phyloP scores from a whole-genome alignment of 768 basidiomycete genomes.

The Ramaria rubella region DNA sequence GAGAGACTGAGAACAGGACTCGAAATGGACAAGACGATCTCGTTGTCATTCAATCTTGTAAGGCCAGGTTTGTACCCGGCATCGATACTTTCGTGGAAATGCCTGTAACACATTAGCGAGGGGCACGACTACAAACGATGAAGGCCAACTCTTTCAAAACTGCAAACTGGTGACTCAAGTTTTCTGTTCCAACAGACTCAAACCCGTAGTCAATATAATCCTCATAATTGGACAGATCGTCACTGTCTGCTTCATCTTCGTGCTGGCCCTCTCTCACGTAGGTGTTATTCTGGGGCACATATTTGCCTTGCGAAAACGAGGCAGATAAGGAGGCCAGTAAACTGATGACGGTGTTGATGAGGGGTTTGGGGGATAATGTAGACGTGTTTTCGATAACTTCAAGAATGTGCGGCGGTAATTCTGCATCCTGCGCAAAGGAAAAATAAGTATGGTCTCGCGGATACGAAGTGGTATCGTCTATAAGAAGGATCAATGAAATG shows the following conservation, averaged over 20 bases:
- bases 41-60: constrained; percentile 42
- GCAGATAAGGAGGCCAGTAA: constrained; percentile 33
- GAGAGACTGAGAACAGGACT: constrained; percentile 48
- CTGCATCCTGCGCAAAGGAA: constrained; percentile 44
- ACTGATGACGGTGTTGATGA: constrained; percentile 40
- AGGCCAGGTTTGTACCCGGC: constrained; percentile 55
- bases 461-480: constrained; percentile 59
- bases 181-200: constrained; percentile 20
- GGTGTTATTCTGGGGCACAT: constrained; percentile 7
- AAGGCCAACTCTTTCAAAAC: not conserved
- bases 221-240: constrained; percentile 29
- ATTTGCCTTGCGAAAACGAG: constrained; percentile 11
- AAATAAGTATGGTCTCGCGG: constrained; percentile 52
- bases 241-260: constrained; percentile 12
- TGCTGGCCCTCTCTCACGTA: not conserved
- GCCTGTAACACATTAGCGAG: constrained; percentile 27
- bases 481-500: constrained; percentile 36
- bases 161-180: constrained; percentile 13
- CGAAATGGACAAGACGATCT: constrained; percentile 50
- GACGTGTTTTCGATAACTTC: constrained; percentile 41
- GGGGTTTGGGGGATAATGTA: constrained; percentile 33
- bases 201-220: constrained; percentile 32
- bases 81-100: constrained; percentile 55
- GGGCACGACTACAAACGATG: not conserved
- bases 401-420: constrained; percentile 35